Conservation (phyloP, 148 eudicot species). For the Diospyros lotus region DNA sequence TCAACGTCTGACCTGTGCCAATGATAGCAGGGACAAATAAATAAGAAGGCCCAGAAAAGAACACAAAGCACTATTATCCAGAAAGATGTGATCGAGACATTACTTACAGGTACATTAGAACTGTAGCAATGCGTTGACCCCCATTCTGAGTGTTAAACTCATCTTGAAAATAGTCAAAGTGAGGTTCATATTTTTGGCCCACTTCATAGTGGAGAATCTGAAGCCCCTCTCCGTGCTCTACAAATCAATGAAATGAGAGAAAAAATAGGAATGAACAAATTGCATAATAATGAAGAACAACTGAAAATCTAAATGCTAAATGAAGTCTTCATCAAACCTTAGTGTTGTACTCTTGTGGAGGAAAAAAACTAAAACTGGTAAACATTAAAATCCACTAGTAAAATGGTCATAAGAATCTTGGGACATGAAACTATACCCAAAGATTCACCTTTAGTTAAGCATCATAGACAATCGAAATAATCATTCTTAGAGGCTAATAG, state of each 20-base stretch:
- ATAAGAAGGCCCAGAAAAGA: not conserved
- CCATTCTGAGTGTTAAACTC: conserved; percentile 75
- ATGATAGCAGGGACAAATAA: not conserved
- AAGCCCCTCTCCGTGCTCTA: conserved; percentile 96
- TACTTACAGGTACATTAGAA: conserved; percentile 95
- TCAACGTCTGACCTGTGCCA: conserved; percentile 83
- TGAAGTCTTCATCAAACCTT: not conserved
- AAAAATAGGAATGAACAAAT: not conserved
- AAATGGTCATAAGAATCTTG: not conserved
- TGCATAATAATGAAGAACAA: not conserved
- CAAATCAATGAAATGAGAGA: conserved; percentile 2
- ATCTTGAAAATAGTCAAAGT: conserved; percentile 79
- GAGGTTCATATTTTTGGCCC: conserved; percentile 92
- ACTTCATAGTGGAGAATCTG: conserved; percentile 92
- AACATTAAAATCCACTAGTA: not conserved
- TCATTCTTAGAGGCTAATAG: no score
- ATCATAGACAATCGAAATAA: not conserved
- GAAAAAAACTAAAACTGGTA: not conserved
- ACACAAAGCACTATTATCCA: not conserved
- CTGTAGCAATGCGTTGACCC: conserved; percentile 91
- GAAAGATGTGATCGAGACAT: not conserved
- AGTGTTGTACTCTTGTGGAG: not conserved
- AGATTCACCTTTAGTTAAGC: not conserved
- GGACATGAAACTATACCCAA: not conserved
- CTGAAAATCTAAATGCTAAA: not conserved